Conservation (phyloP, 2,329 filamentous ascomycete genomes). For the Fusarium sp. region DNA sequence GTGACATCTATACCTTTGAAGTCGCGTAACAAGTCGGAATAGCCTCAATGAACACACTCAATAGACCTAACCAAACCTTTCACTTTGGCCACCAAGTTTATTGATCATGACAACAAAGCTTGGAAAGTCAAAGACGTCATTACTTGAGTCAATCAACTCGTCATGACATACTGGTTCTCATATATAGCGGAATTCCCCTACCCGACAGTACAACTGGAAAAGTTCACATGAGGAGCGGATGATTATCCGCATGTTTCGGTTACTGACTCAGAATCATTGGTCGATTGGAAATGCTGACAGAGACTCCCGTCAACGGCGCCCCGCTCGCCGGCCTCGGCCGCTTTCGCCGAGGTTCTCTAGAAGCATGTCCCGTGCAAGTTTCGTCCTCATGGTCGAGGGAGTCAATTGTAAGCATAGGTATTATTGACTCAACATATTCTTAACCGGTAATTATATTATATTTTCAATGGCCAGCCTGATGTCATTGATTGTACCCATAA, state of each 20-base stretch:
- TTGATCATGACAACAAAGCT: too few relatives aligned
- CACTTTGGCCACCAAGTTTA: not conserved
- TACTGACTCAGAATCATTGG: conserved; percentile 27
- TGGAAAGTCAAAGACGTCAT: not conserved
- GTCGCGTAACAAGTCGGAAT: not conserved
- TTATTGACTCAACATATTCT: too few relatives aligned
- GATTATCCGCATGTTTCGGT: conserved; percentile 6
- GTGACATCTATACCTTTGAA: rapidly evolving
- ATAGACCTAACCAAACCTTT: rapidly evolving
- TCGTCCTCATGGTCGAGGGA: not conserved
- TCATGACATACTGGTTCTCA: not conserved
- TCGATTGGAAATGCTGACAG: conserved; percentile 36
- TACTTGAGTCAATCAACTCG: not conserved
- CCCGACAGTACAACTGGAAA: not conserved
- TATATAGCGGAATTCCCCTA: not conserved
- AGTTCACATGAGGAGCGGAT: not conserved
- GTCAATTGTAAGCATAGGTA: not conserved
- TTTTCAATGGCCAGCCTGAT: not conserved
- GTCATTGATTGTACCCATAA: not conserved
- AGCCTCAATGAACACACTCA: not conserved
- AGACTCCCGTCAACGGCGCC: conserved; percentile 16
- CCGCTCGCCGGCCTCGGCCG: conserved; percentile 31
- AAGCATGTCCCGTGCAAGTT: not conserved
- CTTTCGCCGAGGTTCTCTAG: conserved; percentile 37
- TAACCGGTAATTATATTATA: too few relatives aligned